Evolutionary conservation across 176 grass and related monocot genomes (phyloP).

Genomic region (Poa annua): DNA sequence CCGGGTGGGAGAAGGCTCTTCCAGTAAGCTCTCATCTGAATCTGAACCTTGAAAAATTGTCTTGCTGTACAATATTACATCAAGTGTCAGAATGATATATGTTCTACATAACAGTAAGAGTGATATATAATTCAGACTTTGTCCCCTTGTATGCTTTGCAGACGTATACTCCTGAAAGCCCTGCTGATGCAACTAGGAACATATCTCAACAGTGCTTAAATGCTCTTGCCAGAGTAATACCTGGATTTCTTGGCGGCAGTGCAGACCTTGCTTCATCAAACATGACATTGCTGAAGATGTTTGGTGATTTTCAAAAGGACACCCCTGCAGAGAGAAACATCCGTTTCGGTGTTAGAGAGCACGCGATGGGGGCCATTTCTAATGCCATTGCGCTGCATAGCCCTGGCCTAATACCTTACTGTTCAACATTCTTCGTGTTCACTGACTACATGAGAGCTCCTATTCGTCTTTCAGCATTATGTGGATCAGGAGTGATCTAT

Average conservation of each 20-base stretch:
- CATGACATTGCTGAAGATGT: conserved; percentile 66
- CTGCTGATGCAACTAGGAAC: conserved; percentile 63
- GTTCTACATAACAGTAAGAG: background rate
- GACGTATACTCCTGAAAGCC: conserved; percentile 40
- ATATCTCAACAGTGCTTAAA: conserved; percentile 59
- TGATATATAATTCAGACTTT: conserved; percentile 13
- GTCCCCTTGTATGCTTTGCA: conserved; percentile 11
- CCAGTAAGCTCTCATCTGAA: conserved; percentile 37
- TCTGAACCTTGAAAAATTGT: background rate
- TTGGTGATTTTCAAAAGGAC: conserved; percentile 63
- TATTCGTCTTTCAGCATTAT: conserved; percentile 61
- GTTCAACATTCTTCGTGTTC: conserved; percentile 72
- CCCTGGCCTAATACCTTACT: conserved; percentile 58
- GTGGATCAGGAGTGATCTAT: conserved; percentile 54
- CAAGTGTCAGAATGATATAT: background rate
- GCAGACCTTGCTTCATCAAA: conserved; percentile 69
- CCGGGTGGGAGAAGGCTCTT: conserved; percentile 53
- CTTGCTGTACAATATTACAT: background rate
- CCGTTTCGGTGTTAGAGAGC: conserved; percentile 65
- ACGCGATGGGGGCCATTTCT: conserved; percentile 62
- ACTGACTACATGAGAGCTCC: conserved; percentile 71
- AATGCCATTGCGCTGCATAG: conserved; percentile 64
- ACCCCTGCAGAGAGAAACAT: conserved; percentile 59
- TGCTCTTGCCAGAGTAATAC: conserved; percentile 62
- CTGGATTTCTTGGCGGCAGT: conserved; percentile 64